Evolutionary conservation across 1,139 yeast species (phyloP).

Genomic region (Pichia sp.): DNA sequence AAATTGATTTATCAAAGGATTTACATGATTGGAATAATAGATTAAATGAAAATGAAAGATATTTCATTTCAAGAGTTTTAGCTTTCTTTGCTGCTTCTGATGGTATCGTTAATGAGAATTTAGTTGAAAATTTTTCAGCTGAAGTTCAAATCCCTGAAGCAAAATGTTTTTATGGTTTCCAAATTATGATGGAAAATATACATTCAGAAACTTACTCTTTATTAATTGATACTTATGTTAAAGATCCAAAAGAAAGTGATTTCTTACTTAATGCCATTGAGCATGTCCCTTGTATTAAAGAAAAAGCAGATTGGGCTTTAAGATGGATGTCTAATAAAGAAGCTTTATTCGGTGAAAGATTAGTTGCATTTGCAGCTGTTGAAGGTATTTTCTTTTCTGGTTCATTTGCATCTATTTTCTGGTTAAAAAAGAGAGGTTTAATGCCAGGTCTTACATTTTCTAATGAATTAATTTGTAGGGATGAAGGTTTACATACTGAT

Average conservation of each 20-base stretch:
- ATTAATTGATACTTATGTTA: conserved; percentile 88
- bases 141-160: conserved; percentile 98
- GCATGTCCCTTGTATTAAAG: conserved; percentile 86
- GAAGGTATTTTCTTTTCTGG: conserved; percentile 98
- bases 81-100: conserved; percentile 99
- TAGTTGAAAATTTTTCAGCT: conserved; percentile 93
- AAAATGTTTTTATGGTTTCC: conserved; percentile 97
- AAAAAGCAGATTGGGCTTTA: conserved; percentile 97
- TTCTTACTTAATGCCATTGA: conserved; percentile 90
- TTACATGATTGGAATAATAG: conserved; percentile 80
- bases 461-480: conserved; percentile 94
- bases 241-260: conserved; percentile 88
- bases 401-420: conserved; percentile 94
- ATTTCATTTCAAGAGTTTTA: conserved; percentile 80
- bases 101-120: conserved; percentile 94
- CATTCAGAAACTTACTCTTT: conserved; percentile 96
- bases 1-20: conserved; percentile 92
- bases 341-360: conserved; percentile 88
- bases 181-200: conserved; percentile 99
- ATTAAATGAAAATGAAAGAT: conserved; percentile 84
- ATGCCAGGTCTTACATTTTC: conserved; percentile 99
- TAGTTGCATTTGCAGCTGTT: conserved; percentile 97
- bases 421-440: conserved; percentile 95
- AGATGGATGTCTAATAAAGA: conserved; percentile 88
- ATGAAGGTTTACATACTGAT: conserved; percentile 97